These are phyloP conservation scores for Saccharomycopsis hybrid DNA, from an alignment of 1,139 yeast species.

Conservation along the genomic window DNA sequence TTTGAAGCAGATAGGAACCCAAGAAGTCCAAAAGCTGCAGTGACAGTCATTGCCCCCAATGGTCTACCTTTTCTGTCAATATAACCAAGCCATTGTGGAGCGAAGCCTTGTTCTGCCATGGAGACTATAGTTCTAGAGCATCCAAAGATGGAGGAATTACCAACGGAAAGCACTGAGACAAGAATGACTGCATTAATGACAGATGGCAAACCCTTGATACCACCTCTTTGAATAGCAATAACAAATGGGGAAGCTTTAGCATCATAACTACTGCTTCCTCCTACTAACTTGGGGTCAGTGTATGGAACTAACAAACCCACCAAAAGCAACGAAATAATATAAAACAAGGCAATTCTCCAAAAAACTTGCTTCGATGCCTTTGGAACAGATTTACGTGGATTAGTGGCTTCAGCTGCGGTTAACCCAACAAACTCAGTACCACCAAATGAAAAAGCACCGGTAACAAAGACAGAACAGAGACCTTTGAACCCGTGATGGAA, in stretches of 20 bases:
- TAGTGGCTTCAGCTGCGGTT: conserved; percentile 78
- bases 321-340: conserved; percentile 40
- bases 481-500: conserved; percentile 57
- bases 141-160: conserved; percentile 58
- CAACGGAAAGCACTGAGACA: conserved; percentile 47
- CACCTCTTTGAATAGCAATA: conserved; percentile 49
- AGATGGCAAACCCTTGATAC: conserved; percentile 48
- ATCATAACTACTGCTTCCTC: conserved; percentile 35
- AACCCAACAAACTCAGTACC: conserved; percentile 75
- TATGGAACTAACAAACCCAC: conserved; percentile 44
- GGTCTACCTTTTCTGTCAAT: conserved; percentile 65
- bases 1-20: conserved; percentile 57
- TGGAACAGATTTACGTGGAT: conserved; percentile 65
- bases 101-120: conserved; percentile 55
- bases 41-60: conserved; percentile 45
- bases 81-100: conserved; percentile 50
- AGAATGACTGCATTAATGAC: conserved; percentile 46
- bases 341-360: conserved; percentile 64
- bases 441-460: conserved; percentile 51
- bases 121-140: conserved; percentile 61
- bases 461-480: conserved; percentile 42
- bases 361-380: conserved; percentile 69
- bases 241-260: conserved; percentile 58
- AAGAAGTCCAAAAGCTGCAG: conserved; percentile 47
- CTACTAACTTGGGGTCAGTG: conserved; percentile 33